Base-by-base conservation (phyloP, 352 stramenopile genomes). In the Phytopythium delawarense region DNA sequence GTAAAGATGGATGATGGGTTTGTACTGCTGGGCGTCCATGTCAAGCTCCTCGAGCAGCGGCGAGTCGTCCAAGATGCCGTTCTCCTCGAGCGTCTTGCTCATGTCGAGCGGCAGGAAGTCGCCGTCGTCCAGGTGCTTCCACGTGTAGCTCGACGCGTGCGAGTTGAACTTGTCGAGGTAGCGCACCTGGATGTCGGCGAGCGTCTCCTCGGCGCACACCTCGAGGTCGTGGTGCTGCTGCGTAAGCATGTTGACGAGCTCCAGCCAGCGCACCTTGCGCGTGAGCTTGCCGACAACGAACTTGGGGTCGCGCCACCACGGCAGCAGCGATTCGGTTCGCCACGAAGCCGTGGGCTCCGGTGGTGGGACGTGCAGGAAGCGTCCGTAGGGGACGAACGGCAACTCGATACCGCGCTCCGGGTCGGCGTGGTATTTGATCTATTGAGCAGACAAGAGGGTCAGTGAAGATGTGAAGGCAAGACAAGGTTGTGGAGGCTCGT, bases 131-230 rank as follows among this genome's bases (percentile, higher is more conserved):
- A 94, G 62, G 56, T 74, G 74, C 66, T 98, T 98, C 92, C 92
- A 98, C 53, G 91, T 97, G 74, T 98, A 98, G 75, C 89, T 98
- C 16, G 40, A 75, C 18, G 91, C 91, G 61, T 98, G 92, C 11
- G 87, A 78, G 65, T 98, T 98, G 58, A 85, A 84, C 50, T 34
- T 39, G 34, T 71, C 58, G 20, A 94, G 65, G 70, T 97, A 98
- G 35, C 92, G 86, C 25, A 69, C 78, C 59, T 94, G 89, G 54
- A 98, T 97, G 37, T 97, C 90, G 4, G 80, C 69, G 25, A 97
- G 78, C 12, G 90, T 94, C 57, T 97, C 91, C 64, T 97, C 89
- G 28, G 71, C 80, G 62, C 89, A 96, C 18, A 97, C 88, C 53
- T 92, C 70, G 13, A 97, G 76, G 16, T 79, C 70, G 59, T 96